These are phyloP conservation scores for Metschnikowia similis DNA, from an alignment of 805 yeast species.

Conservation along the genomic window DNA sequence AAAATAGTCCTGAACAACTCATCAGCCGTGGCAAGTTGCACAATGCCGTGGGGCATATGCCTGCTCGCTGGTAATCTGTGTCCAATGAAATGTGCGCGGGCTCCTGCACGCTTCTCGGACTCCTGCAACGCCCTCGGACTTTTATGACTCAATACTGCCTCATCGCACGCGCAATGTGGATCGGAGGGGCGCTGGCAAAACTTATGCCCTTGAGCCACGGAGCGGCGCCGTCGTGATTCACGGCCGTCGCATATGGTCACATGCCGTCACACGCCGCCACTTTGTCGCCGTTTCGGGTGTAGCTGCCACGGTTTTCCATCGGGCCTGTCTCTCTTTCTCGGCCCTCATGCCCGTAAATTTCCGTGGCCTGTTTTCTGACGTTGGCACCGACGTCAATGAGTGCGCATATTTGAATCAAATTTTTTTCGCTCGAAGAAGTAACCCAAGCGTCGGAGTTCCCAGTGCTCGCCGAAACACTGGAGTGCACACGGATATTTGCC, in stretches of 20 bases:
- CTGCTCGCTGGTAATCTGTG: not conserved
- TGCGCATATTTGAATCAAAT: not conserved
- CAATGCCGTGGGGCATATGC: not conserved
- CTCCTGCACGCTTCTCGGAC: not conserved
- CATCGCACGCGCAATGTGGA: not conserved
- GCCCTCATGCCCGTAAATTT: too few species aligned
- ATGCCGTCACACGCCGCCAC: too few species aligned
- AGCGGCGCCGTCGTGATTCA: too few species aligned
- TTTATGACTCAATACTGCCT: not conserved
- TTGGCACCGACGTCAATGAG: not conserved
- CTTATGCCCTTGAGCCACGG: too few species aligned
- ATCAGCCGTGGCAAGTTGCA: not conserved
- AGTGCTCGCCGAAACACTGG: slow-evolving; percentile 3
- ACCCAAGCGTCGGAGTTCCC: slow-evolving; percentile 6
- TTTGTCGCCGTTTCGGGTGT: too few species aligned
- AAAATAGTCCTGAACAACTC: not conserved
- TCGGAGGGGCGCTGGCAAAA: too few species aligned
- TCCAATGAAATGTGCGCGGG: slow-evolving; percentile 1
- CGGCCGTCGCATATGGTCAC: too few species aligned
- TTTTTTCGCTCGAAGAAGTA: slow-evolving; percentile 5
- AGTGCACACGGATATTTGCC: not conserved
- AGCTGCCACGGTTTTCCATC: too few species aligned
- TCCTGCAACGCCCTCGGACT: not conserved
- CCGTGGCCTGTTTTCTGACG: too few species aligned
- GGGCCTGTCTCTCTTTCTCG: not conserved